Conservation (phyloP, 352 stramenopile genomes). For the Phytophthora vignae region DNA sequence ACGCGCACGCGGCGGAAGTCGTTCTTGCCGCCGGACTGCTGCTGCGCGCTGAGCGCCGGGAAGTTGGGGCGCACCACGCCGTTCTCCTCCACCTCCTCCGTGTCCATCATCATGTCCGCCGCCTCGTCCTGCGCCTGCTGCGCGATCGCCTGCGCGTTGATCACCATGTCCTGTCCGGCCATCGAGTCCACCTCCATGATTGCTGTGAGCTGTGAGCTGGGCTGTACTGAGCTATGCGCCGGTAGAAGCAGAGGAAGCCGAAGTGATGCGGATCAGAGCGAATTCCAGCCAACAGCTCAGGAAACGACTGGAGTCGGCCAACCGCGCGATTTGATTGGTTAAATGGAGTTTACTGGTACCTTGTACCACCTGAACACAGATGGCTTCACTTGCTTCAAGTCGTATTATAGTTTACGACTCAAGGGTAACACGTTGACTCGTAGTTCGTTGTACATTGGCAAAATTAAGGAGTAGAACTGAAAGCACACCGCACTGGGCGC, state of each 20-base stretch:
- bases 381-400: background rate
- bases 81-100: slow-evolving; percentile 46
- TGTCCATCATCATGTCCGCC: slow-evolving; percentile 63
- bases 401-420: too few relatives aligned
- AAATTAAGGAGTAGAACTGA: too few relatives aligned
- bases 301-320: slow-evolving; percentile 58
- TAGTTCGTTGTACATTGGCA: too few relatives aligned
- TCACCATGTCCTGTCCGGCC: slow-evolving; percentile 66
- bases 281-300: slow-evolving; percentile 24
- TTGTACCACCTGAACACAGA: background rate
- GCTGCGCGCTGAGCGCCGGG: slow-evolving; percentile 80
- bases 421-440: too few relatives aligned
- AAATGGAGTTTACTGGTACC: slow-evolving; percentile 16
- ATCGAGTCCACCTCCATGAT: slow-evolving; percentile 80
- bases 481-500: background rate
- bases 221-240: background rate
- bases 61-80: slow-evolving; percentile 67
- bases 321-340: slow-evolving; percentile 35
- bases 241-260: slow-evolving; percentile 15
- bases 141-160: slow-evolving; percentile 56
- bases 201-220: slow-evolving; percentile 5
- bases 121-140: slow-evolving; percentile 59
- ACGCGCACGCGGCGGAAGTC: slow-evolving; percentile 97
- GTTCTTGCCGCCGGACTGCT: slow-evolving; percentile 86
- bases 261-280: slow-evolving; percentile 30